A percentile compares a stretch with the other conserved stretches of the same genome.
Evolutionary conservation across 768 basidiomycete species (phyloP).

Genomic region (Mrakia blollopis): DNA sequence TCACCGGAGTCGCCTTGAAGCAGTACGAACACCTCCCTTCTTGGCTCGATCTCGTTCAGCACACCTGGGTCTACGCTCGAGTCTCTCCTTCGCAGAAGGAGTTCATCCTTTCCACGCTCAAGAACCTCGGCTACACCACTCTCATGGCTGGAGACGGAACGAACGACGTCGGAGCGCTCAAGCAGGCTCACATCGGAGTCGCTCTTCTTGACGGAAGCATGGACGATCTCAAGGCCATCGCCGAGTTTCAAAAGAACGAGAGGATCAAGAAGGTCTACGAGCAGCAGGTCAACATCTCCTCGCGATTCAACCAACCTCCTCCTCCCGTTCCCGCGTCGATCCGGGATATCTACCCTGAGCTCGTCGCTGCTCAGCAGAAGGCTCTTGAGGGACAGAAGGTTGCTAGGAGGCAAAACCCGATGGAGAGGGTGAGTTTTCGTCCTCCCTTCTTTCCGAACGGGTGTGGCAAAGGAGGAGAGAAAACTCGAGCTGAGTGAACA

Average conservation of each 20-base stretch:
- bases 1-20: slow-evolving; percentile 89
- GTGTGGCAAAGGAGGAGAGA: too few relatives aligned
- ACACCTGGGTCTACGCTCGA: slow-evolving; percentile 97
- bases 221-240: slow-evolving; percentile 88
- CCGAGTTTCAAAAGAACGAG: slow-evolving; percentile 82
- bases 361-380: slow-evolving; percentile 80
- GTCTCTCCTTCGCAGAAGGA: slow-evolving; percentile 96
- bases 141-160: slow-evolving; percentile 99
- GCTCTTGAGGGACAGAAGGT: slow-evolving; percentile 61
- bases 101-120: slow-evolving; percentile 83
- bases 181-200: slow-evolving; percentile 95
- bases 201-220: slow-evolving; percentile 84
- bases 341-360: slow-evolving; percentile 80
- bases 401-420: slow-evolving; percentile 74
- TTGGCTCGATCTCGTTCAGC: slow-evolving; percentile 80
- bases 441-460: background rate
- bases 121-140: slow-evolving; percentile 81
- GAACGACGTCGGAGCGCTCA: slow-evolving; percentile 96
- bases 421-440: slow-evolving; percentile 67
- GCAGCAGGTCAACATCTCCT: slow-evolving; percentile 83
- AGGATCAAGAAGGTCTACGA: slow-evolving; percentile 96
- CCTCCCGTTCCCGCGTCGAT: slow-evolving; percentile 87
- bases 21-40: slow-evolving; percentile 66
- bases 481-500: too few relatives aligned
- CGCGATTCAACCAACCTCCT: slow-evolving; percentile 85